Evolutionary conservation across 1,139 yeast species (phyloP), one percentile per base, ranked within the genome.

Genomic region (Geotrichum europaeum): DNA sequence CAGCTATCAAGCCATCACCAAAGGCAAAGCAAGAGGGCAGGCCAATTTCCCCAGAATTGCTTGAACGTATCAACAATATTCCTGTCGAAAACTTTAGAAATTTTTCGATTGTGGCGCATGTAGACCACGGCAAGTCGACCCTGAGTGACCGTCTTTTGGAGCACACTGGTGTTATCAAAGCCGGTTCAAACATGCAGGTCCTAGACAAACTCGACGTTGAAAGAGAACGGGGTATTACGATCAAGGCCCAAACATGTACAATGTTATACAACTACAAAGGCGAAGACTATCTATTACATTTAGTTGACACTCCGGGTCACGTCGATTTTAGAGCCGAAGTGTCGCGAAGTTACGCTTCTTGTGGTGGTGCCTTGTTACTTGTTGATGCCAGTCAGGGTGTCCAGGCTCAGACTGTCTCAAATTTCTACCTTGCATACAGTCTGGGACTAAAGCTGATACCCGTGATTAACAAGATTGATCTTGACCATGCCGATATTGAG

Each of bases 251-350:
- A 71, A 92, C 98, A 0, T 94, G 96, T 67, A 81, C 97, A 0
- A 94, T 94, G 98, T 80, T 94, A 60, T 90, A 91, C 71, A 79
- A 80, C 28, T 84, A 89, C 69, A 83, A 86, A 9, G 81, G 81
- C 4, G 75, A 83, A 66, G 97, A 92, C 66, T 94, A 89, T 69
- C 74, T 94, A 60, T 76, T 94, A 58, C 97, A 94, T 75, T 79
- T 94, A 61, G 96, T 94, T 62, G 99, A 94, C 75, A 94, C 99
- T 0, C 99, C 99, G 0, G 99, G 99, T 0, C 99, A 94, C 72
- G 99, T 94, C 36, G 99, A 94, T 73, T 94, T 94, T 72, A 77
- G 97, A 60, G 89, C 96, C 9, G 99, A 94, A 69, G 99, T 94
- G 0, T 85, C 96, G 1, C 76, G 98, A 66, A 88, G 96, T 12